Percentiles rank a stretch among this genome's conserved stretches.
phyloP scores from a whole-genome alignment of 1,284 basidiomycete species.

The Ganoderma resinaceum region DNA sequence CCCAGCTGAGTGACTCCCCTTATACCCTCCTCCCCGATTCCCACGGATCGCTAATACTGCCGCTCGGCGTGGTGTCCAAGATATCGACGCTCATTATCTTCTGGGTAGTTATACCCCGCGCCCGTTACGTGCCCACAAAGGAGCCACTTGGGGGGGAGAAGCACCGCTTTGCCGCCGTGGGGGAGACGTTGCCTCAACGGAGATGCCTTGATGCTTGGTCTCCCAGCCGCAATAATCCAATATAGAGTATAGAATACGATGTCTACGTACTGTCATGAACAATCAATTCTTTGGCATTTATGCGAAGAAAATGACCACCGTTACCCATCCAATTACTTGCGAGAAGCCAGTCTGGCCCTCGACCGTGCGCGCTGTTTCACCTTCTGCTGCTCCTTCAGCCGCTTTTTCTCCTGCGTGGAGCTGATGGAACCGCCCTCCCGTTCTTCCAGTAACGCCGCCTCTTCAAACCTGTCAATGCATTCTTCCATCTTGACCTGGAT shows the following conservation, averaged over 20 bases:
- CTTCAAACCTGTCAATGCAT: constrained; percentile 65
- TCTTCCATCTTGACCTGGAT: constrained; percentile 74
- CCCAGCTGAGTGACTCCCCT: constrained; percentile 46
- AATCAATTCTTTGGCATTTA: neutral
- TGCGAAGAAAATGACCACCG: neutral
- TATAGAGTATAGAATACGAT: constrained; percentile 1
- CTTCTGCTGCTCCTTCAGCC: constrained; percentile 57
- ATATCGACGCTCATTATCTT: constrained; percentile 41
- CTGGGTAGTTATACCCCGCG: constrained; percentile 39
- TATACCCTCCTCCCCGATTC: constrained; percentile 57
- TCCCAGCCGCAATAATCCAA: neutral
- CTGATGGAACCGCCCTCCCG: constrained; percentile 64
- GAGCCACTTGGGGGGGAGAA: neutral
- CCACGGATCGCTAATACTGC: neutral
- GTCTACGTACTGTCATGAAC: neutral
- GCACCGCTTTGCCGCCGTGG: neutral
- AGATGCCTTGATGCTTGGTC: no score
- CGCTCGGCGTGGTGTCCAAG: constrained; percentile 31
- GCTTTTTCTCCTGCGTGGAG: constrained; percentile 75
- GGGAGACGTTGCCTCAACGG: neutral
- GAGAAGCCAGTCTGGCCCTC: constrained; percentile 35
- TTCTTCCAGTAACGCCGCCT: constrained; percentile 53
- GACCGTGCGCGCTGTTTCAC: constrained; percentile 45
- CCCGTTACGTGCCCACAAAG: constrained; percentile 27
- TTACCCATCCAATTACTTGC: constrained; percentile 9